A percentile compares a stretch with the other conserved stretches of the same genome.
These are phyloP conservation scores for Fusarium luffae DNA, from an alignment of 2,329 filamentous ascomycete species.

Conservation along the genomic window DNA sequence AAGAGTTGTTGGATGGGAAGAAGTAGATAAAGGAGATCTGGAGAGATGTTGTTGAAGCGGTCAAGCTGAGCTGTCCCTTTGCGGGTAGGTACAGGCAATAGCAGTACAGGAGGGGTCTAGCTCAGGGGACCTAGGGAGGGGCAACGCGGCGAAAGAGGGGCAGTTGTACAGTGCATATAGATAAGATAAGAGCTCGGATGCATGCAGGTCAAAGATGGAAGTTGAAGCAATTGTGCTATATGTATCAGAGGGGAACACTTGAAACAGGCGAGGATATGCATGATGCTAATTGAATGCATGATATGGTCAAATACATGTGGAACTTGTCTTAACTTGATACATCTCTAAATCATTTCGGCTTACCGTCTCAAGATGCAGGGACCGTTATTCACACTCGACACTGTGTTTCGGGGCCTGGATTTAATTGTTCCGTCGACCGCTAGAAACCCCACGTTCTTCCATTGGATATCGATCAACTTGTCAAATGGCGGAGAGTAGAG, in stretches of 20 bases:
- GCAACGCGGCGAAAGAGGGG: conserved; percentile 43
- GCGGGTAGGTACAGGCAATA: conserved; percentile 28
- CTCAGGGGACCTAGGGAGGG: conserved; percentile 37
- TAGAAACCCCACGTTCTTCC: conserved; percentile 28
- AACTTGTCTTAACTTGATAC: background rate
- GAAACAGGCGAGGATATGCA: background rate
- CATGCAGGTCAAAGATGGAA: background rate
- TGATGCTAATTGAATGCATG: background rate
- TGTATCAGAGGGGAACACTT: background rate
- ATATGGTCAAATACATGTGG: background rate
- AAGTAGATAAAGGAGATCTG: conserved; percentile 27
- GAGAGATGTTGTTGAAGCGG: conserved; percentile 40
- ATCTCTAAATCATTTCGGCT: background rate
- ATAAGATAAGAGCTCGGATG: conserved; percentile 37
- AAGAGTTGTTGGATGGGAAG: conserved; percentile 18
- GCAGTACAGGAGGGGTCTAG: conserved; percentile 40
- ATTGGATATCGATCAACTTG: conserved; percentile 13
- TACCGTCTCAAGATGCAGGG: background rate
- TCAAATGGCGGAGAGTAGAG: conserved; percentile 22
- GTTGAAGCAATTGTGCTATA: background rate
- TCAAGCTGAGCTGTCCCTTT: conserved; percentile 44
- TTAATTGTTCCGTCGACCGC: conserved; percentile 39
- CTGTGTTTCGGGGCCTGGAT: conserved; percentile 35
- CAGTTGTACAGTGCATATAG: conserved; percentile 43
- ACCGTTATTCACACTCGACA: conserved; percentile 8